Conservation (phyloP, 495 filamentous ascomycete species). For the Emericellopsis terricola region DNA sequence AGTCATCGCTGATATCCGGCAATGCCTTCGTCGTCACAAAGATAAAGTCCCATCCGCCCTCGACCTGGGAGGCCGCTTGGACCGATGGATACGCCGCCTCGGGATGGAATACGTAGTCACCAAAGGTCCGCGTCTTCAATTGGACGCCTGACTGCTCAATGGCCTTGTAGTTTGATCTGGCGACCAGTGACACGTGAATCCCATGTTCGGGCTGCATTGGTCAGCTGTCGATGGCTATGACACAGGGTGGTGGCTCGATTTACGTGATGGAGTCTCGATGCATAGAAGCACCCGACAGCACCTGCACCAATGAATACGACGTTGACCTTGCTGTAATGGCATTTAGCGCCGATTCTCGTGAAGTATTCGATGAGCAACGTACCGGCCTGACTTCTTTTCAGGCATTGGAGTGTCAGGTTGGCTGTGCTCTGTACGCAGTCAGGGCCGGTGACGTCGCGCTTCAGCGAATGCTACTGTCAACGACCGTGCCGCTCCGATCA, state of each 20-base stretch:
- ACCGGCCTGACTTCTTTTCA: too few species aligned
- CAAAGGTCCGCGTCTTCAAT: slow-evolving; percentile 32
- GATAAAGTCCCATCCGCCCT: slow-evolving; percentile 34
- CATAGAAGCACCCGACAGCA: slow-evolving; percentile 42
- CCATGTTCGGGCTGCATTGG: slow-evolving; percentile 16
- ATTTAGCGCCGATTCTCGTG: too few species aligned
- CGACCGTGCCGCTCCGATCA: too few species aligned
- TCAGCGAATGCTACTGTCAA: too few species aligned
- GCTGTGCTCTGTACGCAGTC: too few species aligned
- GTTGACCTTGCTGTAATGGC: slow-evolving; percentile 23
- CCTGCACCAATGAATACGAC: slow-evolving; percentile 39
- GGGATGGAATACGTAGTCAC: slow-evolving; percentile 32
- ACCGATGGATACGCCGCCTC: slow-evolving; percentile 27
- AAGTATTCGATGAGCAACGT: too few species aligned
- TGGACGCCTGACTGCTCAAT: slow-evolving; percentile 26
- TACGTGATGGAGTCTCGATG: slow-evolving; percentile 33
- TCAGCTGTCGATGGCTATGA: neutral
- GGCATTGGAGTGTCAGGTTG: too few species aligned
- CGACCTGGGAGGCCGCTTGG: slow-evolving; percentile 12
- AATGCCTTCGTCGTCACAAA: slow-evolving; percentile 41
- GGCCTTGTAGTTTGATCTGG: slow-evolving; percentile 35
- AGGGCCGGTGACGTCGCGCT: too few species aligned
- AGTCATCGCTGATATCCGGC: slow-evolving; percentile 29
- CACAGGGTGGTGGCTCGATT: slow-evolving; percentile 3
- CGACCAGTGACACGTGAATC: slow-evolving; percentile 28